Evolutionary conservation across 1,284 basidiomycete species (phyloP), one percentile per base, ranked within the genome.

Genomic region (Ceratobasidium sp.): DNA sequence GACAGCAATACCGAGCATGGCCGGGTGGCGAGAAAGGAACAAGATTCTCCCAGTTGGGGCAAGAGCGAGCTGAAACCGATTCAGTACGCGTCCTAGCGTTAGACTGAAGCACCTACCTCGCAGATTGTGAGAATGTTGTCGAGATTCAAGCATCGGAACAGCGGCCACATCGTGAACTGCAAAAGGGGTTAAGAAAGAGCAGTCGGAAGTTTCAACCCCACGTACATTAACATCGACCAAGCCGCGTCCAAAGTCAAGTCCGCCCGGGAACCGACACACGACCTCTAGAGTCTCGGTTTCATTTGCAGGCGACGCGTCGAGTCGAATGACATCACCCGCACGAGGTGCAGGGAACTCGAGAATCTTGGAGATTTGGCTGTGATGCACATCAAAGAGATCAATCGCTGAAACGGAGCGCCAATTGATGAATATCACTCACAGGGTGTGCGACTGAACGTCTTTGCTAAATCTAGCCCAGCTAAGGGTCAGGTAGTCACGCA

Each of bases 121-220:
- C 96, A 96, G 78, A 96, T 94, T 35, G 94, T 96, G 78, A 99
- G 86, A 79, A 99, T 94, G 82, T 98, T 96, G 84, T 98, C 97
- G 78, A 98, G 90, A 81, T 96, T 96, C 78, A 99, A 86, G 80
- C 94, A 94, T 84, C 97, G 95, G 89, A 99, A 98, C 74, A 99
- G 84, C 0, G 97, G 97, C 96, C 96, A 99, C 91, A 98, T 95
- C 66, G 96, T 96, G 83, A 97, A 97, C 82, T 83, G 64, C 6
- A 46, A 60, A 54, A 16, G 48, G 60, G 18, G n/a, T 46, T 78
- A 20, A 75, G 48, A 52, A 79, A 20, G 33, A 54, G 30, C 18
- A 48, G 27, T 20, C 3, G 62, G 14, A 23, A 74, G 33, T 41
- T 41, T 27, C 23, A 35, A 27, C 14, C 38, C 57, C 10, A 79